Conservation (phyloP, 768 basidiomycete species). For the Mycena indigotica region DNA sequence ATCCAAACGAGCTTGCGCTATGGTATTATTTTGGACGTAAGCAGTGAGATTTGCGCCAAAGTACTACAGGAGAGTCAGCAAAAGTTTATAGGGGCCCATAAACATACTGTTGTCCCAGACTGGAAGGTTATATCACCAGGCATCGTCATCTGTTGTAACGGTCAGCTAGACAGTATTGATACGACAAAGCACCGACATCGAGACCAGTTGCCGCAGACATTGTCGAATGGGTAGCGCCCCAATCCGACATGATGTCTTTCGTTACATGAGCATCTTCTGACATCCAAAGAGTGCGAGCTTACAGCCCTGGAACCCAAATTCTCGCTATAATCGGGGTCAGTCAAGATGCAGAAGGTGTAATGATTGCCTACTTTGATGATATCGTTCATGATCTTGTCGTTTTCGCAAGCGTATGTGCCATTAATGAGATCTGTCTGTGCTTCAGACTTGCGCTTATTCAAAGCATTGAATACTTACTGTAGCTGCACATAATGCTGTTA, state of each 20-base stretch:
- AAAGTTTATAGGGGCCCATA: conserved; percentile 36
- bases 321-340: conserved; percentile 32
- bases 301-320: conserved; percentile 79
- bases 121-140: conserved; percentile 53
- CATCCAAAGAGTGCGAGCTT: conserved; percentile 17
- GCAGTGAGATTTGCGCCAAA: conserved; percentile 70
- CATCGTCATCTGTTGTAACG: conserved; percentile 66
- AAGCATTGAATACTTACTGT: conserved; percentile 4
- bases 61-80: conserved; percentile 53
- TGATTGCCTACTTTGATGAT: conserved; percentile 53
- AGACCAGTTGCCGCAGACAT: conserved; percentile 61
- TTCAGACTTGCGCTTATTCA: neutral
- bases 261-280: neutral
- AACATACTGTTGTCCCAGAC: conserved; percentile 26
- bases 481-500: conserved; percentile 17
- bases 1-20: conserved; percentile 63
- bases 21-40: conserved; percentile 71
- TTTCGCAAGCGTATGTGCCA: conserved; percentile 75
- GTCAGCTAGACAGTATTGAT: neutral
- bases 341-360: neutral
- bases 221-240: conserved; percentile 61
- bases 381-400: conserved; percentile 68
- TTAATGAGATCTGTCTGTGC: conserved; percentile 58
- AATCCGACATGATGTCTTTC: conserved; percentile 71
- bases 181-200: conserved; percentile 48